Conservation (phyloP, 2,329 filamentous ascomycete species). For the Tolypocladium endophyticum region DNA sequence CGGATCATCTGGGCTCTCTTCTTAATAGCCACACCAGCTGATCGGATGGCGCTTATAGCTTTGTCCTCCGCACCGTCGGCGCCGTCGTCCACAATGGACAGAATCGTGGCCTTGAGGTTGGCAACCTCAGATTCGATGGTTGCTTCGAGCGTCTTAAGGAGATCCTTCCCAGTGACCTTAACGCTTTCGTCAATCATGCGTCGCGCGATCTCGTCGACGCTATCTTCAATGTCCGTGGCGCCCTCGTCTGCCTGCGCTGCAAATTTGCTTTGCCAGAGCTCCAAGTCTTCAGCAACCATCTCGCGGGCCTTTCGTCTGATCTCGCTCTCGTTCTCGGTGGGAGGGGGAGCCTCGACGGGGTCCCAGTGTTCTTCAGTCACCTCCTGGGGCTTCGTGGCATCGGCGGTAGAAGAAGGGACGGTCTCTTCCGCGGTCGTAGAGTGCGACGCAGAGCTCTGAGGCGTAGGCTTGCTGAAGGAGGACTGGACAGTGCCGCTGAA, state of each 20-base stretch:
- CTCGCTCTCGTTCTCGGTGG: constrained; percentile 39
- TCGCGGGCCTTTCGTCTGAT: constrained; percentile 48
- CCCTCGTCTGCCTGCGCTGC: constrained; percentile 77
- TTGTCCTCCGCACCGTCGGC: constrained; percentile 29
- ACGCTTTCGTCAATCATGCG: constrained; percentile 53
- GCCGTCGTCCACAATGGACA: constrained; percentile 45
- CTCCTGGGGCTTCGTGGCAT: constrained; percentile 13
- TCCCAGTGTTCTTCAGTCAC: constrained; percentile 14
- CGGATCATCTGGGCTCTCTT: constrained; percentile 67
- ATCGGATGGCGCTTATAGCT: constrained; percentile 42
- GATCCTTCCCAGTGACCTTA: constrained; percentile 51
- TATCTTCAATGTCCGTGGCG: constrained; percentile 58
- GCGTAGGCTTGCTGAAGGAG: constrained; percentile 22
- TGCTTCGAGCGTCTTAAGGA: constrained; percentile 59
- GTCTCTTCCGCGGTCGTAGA: constrained; percentile 11
- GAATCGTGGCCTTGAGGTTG: constrained; percentile 57
- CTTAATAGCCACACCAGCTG: constrained; percentile 63
- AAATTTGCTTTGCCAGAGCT: constrained; percentile 82
- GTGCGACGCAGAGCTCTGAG: constrained; percentile 22
- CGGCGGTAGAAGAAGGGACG: constrained; percentile 9
- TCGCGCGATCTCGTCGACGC: constrained; percentile 46
- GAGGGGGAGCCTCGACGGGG: constrained; percentile 32
- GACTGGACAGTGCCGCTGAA: constrained; percentile 16
- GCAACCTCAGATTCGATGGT: constrained; percentile 54
- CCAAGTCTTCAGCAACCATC: constrained; percentile 67